Base-by-base conservation (phyloP, 164 flowering plant species). In the Brasenia schreberi region DNA sequence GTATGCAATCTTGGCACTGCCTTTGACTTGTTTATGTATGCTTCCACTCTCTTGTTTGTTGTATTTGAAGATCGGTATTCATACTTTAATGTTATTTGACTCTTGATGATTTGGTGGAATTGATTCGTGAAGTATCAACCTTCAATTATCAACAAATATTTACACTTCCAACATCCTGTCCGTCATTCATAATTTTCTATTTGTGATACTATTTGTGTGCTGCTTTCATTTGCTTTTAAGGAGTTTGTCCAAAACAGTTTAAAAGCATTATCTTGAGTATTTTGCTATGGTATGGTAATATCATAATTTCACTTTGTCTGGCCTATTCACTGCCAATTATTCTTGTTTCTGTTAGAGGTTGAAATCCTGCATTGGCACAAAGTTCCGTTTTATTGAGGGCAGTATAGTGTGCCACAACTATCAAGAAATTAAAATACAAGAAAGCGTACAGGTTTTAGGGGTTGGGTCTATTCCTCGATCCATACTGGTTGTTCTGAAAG, bases 381-480 rank as follows among this genome's bases (percentile, higher is more conserved):
- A 70, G 58, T 95, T 95, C 72, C 77, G 81, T 67, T 72, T 75
- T 64, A 65, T 89, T 11, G 97, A 92, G 70, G 76, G 73, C 68
- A 80, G 81, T 63, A 80, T 78, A 64, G 66, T 81, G 62, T 82
- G 89, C 71, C 97, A 92, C 77, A 97, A 95, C 81, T 95, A 92
- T 71, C 99, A 95, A 72, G 99, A 95, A 77, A 95, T 95, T 52
- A 95, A 92, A 79, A 89, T 95, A 66, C 99, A 95, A 81, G 99
- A 95, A 79, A 92, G 80, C 66, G 80, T 92, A 5, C 97, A 95
- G 63, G 83, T 90, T 42, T 71, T 95, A 77, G 94, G 88, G 65
- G 96, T 95, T 74, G 99, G 99, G 63, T 91, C 96, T 14, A 89
- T 95, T 71, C 99, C 99, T 68, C 97, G 99, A 53, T 95, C 99